Base-by-base conservation (phyloP, 2,329 filamentous ascomycete species). In the Arthrinium phaeospermum region DNA sequence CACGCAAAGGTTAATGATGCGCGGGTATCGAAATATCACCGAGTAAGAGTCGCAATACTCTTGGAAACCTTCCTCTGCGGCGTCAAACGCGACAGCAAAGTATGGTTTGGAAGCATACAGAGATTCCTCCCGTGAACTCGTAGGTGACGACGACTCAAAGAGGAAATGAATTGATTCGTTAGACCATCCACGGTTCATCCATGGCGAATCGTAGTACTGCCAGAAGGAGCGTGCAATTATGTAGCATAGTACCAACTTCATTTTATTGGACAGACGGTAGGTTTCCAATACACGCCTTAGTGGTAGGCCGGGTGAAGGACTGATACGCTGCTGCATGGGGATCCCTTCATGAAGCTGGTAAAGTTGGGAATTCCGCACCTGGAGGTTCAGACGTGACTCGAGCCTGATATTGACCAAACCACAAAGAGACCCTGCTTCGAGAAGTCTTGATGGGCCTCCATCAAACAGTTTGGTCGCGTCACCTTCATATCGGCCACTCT, bases 201-300 rank as follows among this genome's bases (percentile, higher is more conserved):
- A 68, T 30, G 67, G 67, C 14, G 67, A 46, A n/a, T 68, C 67
- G 22, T 68, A 68, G 24, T 46, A 68, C 67, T 68, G 67, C 34
- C 41, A 68, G 41, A 68, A 46, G 14, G 67, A 68, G 16, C n/a
- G 44, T 19, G 67, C 67, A 27, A 68, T 19, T 68, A 47, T 68
- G 12, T 44, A 44, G 12, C 41, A 44, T n/a, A 68, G 37, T 1
- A 68, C 41, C 30, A 68, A 19, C 19, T 68, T 47, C 67, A 68
- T 68, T 22, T 30, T 68, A 41, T 68, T 68, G 30, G 67, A 68
- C 1, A 68, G 13, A 10, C 67, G 67, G 7, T 68, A 47, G 30
- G 41, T 68, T 0, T 68, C 41, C 22, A 68, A 22, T 13, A 68
- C n/a, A 27, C 27, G 2, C 41, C n/a, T 47, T 5, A 68, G 67